Evolutionary conservation across 1,284 basidiomycete species (phyloP), one percentile per base, ranked within the genome.

Genomic region (Coniophora puteana): DNA sequence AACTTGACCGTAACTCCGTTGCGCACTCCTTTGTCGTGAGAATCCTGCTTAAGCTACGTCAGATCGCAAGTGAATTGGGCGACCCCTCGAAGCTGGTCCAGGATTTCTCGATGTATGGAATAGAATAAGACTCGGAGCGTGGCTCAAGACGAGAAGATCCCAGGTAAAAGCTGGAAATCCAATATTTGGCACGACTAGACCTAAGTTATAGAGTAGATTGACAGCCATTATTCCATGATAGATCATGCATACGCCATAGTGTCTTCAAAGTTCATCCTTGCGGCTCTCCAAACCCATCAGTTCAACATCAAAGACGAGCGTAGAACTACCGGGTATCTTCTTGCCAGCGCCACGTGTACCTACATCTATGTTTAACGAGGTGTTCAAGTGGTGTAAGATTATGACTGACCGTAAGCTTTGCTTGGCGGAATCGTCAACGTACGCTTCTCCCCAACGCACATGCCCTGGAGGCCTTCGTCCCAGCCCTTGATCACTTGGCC

Each of bases 401-500:
- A n/a, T n/a, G 14, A 71, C 84, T 47, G 47, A 92, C 92, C 92
- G 56, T 94, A 95, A 11, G 80, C 92, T 65, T 83, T 67, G 37
- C 70, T 49, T 11, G 87, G 60, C 13, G 93, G 93, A 50, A 93
- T 93, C 14, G 83, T 91, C 48, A 97, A 76, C n/a, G 76, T 89
- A 33, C 94, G 83, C 72, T 93, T 93, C 71, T 98, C 94, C 44
- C 80, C 74, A 25, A 89, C 59, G 62, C 94, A 97, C 87, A 96
- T 94, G 53, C 83, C 85, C 36, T 74, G 46, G 38, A 90, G 75
- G 52, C 87, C 87, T 42, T 86, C 65, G 49, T 90, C 87, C 87
- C 87, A 90, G 14, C 87, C 90, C 51, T 72, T 71, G 61, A 93
- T 93, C 32, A 93, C 89, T 54, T 89, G 86, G 8, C 85, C 84